Evolutionary conservation across 768 basidiomycete species (phyloP), one percentile per base, ranked within the genome.

Genomic region (Suillus weaverae): DNA sequence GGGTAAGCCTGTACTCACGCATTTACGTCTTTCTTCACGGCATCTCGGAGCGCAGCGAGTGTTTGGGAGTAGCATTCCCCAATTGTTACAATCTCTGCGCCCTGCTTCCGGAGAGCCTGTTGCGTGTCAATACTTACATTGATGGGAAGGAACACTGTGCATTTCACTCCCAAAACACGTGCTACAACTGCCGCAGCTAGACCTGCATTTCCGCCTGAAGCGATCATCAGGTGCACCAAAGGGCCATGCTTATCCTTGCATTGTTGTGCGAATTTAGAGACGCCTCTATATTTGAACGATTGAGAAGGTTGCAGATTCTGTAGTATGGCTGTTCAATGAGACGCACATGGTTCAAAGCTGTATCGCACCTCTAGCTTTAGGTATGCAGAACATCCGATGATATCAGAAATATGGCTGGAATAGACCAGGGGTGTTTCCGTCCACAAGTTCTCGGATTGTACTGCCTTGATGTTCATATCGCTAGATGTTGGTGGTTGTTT

Each of bases 201-300:
- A 1, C 87, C 91, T n/a, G 89, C 92, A 70, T 93, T 92, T n/a
- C 91, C 91, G 5, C 88, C 84, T 0, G 91, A 93, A 0, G 91
- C 90, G 60, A 88, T 85, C 50, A 92, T 78, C 50, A 88, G 77
- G 72, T 91, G 91, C 6, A 87, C 79, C 35, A 73, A 71, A 14
- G 81, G 72, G 0, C 91, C 91, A 61, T 84, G 79, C 22, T 72
- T 76, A 64, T 81, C 77, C 61, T 81, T 80, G 22, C 83, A 84
- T 36, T 80, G 78, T 68, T 85, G 82, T 3, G 85, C 79, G 68
- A 89, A 88, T 64, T 82, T 80, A 22, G 89, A 88, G 39, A 92
- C 81, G 6, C 90, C 90, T 26, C 91, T 83, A 69, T 84, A 88
- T 72, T 94, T 93, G 85, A 90, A 93, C 2, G 91, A 92, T 66